phyloP scores from a whole-genome alignment of 345 rosid genomes.

The Durio zibethinus region DNA sequence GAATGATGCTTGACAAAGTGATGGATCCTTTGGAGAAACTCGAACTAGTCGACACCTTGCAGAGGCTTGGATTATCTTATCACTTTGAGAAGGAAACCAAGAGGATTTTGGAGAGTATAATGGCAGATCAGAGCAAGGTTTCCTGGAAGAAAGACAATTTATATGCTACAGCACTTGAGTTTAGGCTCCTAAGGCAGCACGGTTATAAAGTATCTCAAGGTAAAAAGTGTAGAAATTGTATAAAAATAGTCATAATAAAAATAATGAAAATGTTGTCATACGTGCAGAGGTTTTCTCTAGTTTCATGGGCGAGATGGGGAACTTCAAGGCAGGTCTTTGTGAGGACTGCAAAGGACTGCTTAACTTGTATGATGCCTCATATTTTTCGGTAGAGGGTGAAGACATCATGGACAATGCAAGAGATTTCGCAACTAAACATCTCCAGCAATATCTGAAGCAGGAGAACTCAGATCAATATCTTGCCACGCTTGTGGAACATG shows the following conservation, averaged over 20 bases:
- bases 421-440: conserved; percentile 19
- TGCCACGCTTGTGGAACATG: conserved; percentile 24
- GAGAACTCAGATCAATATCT: conserved; percentile 1
- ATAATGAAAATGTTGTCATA: too few species aligned
- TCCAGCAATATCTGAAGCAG: conserved; percentile 15
- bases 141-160: conserved; percentile 11
- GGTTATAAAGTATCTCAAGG: neutral
- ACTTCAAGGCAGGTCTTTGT: conserved; percentile 11
- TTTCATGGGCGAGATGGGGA: conserved; percentile 13
- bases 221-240: too few species aligned
- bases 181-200: neutral
- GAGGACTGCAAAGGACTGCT: conserved; percentile 30
- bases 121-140: neutral
- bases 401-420: conserved; percentile 27
- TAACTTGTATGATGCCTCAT: conserved; percentile 37
- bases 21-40: conserved; percentile 23
- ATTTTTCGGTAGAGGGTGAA: conserved; percentile 21
- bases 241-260: too few species aligned
- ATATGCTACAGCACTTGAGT: conserved; percentile 20
- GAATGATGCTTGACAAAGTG: conserved; percentile 3
- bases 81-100: conserved; percentile 22
- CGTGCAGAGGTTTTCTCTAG: neutral
- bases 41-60: conserved; percentile 30
- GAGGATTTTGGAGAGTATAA: neutral
- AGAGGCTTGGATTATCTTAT: conserved; percentile 39